These are phyloP conservation scores for Erythrophleum fordii DNA, from an alignment of 306 rosid species.

Conservation along the genomic window DNA sequence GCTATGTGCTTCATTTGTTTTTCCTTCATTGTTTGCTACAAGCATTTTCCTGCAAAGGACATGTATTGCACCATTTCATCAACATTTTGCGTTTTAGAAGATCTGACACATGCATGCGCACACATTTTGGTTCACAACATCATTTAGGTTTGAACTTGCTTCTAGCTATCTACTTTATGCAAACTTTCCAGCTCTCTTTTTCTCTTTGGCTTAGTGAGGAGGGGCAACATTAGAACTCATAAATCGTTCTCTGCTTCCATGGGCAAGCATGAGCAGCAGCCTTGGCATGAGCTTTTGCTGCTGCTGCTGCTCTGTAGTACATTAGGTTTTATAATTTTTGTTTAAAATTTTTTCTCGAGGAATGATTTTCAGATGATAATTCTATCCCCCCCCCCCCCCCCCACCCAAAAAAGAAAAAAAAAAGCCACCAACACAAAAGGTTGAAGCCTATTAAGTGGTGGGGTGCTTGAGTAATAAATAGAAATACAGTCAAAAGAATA, in stretches of 20 bases:
- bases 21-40: neutral
- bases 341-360: neutral
- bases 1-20: slow-evolving; percentile 1
- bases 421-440: neutral
- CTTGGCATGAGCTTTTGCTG: neutral
- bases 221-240: neutral
- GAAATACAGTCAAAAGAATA: neutral
- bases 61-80: neutral
- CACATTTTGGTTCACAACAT: slow-evolving; percentile 12
- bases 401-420: no score
- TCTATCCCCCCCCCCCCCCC: no score
- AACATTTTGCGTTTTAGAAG: neutral
- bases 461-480: neutral
- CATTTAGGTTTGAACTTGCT: slow-evolving; percentile 14
- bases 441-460: neutral
- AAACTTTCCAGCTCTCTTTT: neutral
- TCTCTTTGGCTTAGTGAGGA: neutral
- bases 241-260: neutral
- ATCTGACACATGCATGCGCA: neutral
- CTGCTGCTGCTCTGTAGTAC: neutral
- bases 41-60: neutral
- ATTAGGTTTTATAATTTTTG: neutral
- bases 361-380: neutral
- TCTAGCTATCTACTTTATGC: slow-evolving; percentile 21
- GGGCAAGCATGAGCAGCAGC: neutral